A percentile compares a stretch with the other conserved stretches of the same genome.
Evolutionary conservation across 257 asterid species (phyloP).

Genomic region (Gentiana straminea): DNA sequence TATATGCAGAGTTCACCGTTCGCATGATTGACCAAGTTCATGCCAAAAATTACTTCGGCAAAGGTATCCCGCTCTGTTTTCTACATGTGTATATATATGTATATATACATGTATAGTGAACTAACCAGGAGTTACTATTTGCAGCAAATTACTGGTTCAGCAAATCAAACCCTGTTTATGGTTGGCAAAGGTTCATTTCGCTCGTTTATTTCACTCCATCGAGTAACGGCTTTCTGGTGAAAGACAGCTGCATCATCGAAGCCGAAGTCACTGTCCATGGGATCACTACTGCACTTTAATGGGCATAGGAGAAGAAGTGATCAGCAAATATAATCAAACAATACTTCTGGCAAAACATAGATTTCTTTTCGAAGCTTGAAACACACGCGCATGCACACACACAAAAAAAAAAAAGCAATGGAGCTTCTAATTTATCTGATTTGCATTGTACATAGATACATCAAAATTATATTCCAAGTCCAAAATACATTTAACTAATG

Average conservation of each 20-base stretch:
- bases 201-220: slow-evolving; percentile 25
- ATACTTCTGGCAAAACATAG: too few relatives aligned
- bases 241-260: slow-evolving; percentile 39
- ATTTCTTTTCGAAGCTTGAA: too few relatives aligned
- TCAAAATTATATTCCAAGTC: too few relatives aligned
- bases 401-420: too few relatives aligned
- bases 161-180: slow-evolving; percentile 26
- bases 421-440: too few relatives aligned
- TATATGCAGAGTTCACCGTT: slow-evolving; percentile 47
- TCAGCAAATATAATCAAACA: too few relatives aligned
- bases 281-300: slow-evolving; percentile 22
- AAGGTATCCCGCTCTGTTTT: slow-evolving; percentile 24
- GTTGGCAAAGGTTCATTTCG: slow-evolving; percentile 54
- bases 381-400: too few relatives aligned
- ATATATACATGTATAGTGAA: not conserved
- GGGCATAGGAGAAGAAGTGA: too few relatives aligned
- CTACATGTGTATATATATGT: not conserved
- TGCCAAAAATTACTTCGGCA: slow-evolving; percentile 27
- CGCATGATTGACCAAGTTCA: slow-evolving; percentile 42
- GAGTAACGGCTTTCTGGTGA: slow-evolving; percentile 24
- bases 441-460: too few relatives aligned
- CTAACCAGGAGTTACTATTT: slow-evolving; percentile 1
- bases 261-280: slow-evolving; percentile 54
- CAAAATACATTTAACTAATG: too few relatives aligned
- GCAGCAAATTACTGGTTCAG: slow-evolving; percentile 68